A percentile compares a stretch with the other conserved stretches of the same genome.
Evolutionary conservation across 345 rosid species (phyloP).

Genomic region (Cardiospermum halicacabum): DNA sequence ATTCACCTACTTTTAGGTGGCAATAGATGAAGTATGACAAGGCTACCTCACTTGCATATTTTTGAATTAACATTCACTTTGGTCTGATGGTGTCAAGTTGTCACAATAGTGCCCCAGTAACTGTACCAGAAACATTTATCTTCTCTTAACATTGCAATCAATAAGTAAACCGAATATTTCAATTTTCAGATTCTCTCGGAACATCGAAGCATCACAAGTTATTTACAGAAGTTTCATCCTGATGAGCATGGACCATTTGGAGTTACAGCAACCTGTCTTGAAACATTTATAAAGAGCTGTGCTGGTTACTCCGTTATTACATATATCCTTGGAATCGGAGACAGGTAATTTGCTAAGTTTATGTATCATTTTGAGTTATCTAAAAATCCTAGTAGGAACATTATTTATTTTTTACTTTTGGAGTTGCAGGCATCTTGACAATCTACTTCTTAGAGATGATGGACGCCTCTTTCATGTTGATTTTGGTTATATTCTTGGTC

Average conservation of each 20-base stretch:
- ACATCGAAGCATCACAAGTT: constrained; percentile 86
- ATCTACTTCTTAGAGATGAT: constrained; percentile 93
- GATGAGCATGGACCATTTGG: constrained; percentile 97
- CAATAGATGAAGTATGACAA: background rate
- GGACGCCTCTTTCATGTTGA: constrained; percentile 98
- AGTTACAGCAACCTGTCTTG: constrained; percentile 89
- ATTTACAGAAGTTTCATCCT: constrained; percentile 92
- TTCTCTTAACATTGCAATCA: constrained; percentile 5
- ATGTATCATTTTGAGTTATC: background rate
- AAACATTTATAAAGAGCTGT: constrained; percentile 95
- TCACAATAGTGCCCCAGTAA: background rate
- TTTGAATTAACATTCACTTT: background rate
- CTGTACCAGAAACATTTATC: background rate
- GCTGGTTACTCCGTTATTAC: constrained; percentile 99
- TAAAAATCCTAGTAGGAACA: background rate
- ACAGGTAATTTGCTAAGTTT: constrained; percentile 50
- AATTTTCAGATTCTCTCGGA: constrained; percentile 77
- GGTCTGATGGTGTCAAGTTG: background rate
- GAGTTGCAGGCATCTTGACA: constrained; percentile 77
- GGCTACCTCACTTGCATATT: background rate
- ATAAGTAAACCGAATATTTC: constrained; percentile 3
- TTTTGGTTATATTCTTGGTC: constrained; percentile 94
- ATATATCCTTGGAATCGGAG: constrained; percentile 95
- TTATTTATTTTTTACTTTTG: constrained; percentile 11
- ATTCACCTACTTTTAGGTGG: background rate